Evolutionary conservation across 148 eudicot genomes (phyloP), one percentile per base, ranked within the genome.

Genomic region (Nepenthes mirabilis): DNA sequence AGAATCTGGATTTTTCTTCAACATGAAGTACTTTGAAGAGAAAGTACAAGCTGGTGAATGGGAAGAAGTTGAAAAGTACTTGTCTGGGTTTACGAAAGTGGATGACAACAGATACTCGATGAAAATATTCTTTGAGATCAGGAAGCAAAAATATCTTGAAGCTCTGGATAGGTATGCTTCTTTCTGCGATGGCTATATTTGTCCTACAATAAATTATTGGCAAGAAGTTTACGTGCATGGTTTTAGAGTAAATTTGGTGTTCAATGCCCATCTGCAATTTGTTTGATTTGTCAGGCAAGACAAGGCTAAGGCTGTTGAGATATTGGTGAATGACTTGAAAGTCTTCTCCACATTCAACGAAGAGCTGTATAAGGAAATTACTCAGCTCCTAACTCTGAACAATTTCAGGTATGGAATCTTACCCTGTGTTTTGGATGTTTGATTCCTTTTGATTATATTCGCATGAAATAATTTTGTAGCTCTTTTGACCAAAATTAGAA

Each of bases 91-190:
- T 69, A 90, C 94, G 0, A 89, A 89, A 64, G 90, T 85, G 60
- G 96, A 85, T 43, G 96, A 89, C 43, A 88, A 88, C 64, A 75
- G 96, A 76, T 86, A 85, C 78, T 89, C 96, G 2, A 85, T 85
- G 93, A 89, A 89, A 79, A 86, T 89, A 57, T 89, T 86, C 62
- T 89, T 86, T 53, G 96, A 86, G 48, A 86, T 89, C 56, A 65
- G 97, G 77, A 90, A 90, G 72, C 97, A 90, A 67, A 90, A 86
- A 70, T 90, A 86, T 79, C 84, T 90, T 5, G 97, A 90, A 72
- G 94, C 97, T 43, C 90, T 90, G 43, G 94, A 90, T 61, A 47
- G 75, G 97, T 86, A 79, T 60, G 43, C 45, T 2, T 48, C 6
- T 13, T 65, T 34, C 11, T 34, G 14, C 8, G 37, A 47, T 33